Evolutionary conservation across 2,329 filamentous ascomycete species (phyloP), one percentile per base, ranked within the genome.

Genomic region (Achaetomium macrosporum): DNA sequence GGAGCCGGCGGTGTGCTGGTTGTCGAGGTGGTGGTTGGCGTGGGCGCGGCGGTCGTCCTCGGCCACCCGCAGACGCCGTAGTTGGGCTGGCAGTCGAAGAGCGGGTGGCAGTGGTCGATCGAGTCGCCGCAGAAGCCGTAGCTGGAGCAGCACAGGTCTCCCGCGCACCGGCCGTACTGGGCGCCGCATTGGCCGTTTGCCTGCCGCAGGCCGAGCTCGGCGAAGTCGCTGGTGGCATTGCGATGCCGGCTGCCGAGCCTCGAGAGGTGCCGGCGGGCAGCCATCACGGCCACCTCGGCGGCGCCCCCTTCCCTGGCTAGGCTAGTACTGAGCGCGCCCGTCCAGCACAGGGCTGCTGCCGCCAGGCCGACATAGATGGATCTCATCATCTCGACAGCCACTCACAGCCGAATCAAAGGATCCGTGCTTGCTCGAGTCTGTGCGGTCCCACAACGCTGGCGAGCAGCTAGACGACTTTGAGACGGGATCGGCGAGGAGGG

Each of bases 81-180:
- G 16, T 56, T 35, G 1, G 54, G 4, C 46, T 63, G 61, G 51
- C 62, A 64, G 47, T 59, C 57, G 36, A 63, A 63, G 3, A 59
- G 53, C 1, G 59, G 57, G 46, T 59, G 51, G 51, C 62, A 64
- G 40, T 63, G 61, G 51, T 62, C 57, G 39, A 62, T 42, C 10
- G 50, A 43, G 19, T 63, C 57, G 13, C 62, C 62, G 45, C 62
- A 64, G 51, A 56, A 64, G 40, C 62, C 61, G 48, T 63, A 64
- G 43, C 59, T 57, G 42, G 61, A 63, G 55, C 62, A 64, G 55
- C 62, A 64, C 45, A 59, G 55, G 41, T 57, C 51, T 5, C 50
- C 54, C 0, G 58, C 39, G 49, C 62, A 64, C 10, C 47, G 50
- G 5, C 59, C 62, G 16, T 45, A 44, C 31, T 55, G 44, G 19